These are phyloP conservation scores for Pistacia vera DNA, from an alignment of 345 rosid species.

Conservation along the genomic window DNA sequence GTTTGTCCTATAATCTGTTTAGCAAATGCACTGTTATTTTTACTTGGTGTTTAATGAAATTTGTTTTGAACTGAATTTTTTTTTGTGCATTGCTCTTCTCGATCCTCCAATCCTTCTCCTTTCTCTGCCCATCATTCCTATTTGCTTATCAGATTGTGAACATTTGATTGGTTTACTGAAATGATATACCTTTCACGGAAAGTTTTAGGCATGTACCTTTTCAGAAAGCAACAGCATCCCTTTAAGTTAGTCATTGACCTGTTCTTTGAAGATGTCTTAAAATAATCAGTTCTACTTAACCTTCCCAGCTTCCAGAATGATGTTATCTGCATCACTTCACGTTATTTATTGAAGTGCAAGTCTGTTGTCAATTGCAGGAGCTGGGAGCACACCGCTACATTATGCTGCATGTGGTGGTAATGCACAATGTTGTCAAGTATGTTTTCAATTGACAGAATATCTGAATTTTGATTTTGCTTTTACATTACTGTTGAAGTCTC, in stretches of 20 bases:
- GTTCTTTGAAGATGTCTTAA: not conserved
- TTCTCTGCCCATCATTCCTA: not conserved
- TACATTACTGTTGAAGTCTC: constrained; percentile 15
- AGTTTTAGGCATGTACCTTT: not conserved
- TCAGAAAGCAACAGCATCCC: not conserved
- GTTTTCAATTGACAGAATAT: constrained; percentile 18
- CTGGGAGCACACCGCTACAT: constrained; percentile 94
- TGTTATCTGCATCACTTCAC: not conserved
- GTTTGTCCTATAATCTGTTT: not conserved
- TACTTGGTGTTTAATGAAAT: not conserved
- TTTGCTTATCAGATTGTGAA: not conserved
- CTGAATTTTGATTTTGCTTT: constrained; percentile 12
- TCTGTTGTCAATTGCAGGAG: constrained; percentile 50
- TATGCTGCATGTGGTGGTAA: constrained; percentile 99
- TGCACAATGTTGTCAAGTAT: constrained; percentile 88
- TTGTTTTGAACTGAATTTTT: not conserved
- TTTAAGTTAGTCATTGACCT: not conserved
- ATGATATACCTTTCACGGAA: not conserved
- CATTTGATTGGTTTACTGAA: not conserved
- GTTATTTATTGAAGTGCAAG: not conserved
- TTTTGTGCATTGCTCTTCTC: constrained; percentile 6
- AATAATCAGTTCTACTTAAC: not conserved
- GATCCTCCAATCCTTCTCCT: not conserved
- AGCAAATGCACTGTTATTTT: constrained; percentile 5
- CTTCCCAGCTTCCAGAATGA: not conserved